Evolutionary conservation across 495 filamentous ascomycete genomes (phyloP).

Genomic region (Xylaria curta): DNA sequence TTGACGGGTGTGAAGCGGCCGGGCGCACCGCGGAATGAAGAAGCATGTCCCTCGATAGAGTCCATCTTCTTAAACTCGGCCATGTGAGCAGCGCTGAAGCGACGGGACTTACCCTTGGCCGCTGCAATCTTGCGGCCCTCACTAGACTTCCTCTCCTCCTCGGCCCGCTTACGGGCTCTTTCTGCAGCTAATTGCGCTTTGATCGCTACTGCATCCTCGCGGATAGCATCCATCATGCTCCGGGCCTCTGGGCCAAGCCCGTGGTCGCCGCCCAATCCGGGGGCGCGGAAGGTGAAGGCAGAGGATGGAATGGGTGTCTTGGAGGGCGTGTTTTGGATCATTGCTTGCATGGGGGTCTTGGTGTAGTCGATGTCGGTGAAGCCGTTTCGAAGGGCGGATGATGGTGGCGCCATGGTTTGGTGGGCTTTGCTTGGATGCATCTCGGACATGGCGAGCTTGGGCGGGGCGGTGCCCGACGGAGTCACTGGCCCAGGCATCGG

Average conservation of each 20-base stretch:
- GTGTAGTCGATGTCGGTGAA: conserved; percentile 66
- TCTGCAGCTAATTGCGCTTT: conserved; percentile 67
- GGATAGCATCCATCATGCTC: conserved; percentile 77
- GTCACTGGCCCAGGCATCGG: conserved; percentile 50
- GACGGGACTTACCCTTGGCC: conserved; percentile 74
- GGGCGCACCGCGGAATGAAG: conserved; percentile 71
- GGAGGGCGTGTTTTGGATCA: conserved; percentile 54
- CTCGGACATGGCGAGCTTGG: conserved; percentile 67
- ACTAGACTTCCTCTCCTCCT: conserved; percentile 45
- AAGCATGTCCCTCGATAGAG: conserved; percentile 85
- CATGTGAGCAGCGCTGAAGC: conserved; percentile 85
- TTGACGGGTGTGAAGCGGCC: conserved; percentile 61
- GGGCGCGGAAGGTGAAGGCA: conserved; percentile 77
- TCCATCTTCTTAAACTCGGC: conserved; percentile 95
- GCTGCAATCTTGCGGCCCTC: conserved; percentile 73
- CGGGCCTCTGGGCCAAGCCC: conserved; percentile 75
- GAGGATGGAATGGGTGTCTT: conserved; percentile 60
- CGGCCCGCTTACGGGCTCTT: conserved; percentile 53
- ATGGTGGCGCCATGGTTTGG: conserved; percentile 70
- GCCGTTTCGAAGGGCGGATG: conserved; percentile 69
- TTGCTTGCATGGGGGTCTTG: conserved; percentile 39
- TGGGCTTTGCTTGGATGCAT: conserved; percentile 83
- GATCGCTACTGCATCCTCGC: conserved; percentile 70
- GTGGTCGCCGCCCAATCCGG: conserved; percentile 56
- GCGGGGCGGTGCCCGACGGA: conserved; percentile 48